phyloP scores from a whole-genome alignment of 768 basidiomycete genomes.

The Psilocybe subaeruginosa region DNA sequence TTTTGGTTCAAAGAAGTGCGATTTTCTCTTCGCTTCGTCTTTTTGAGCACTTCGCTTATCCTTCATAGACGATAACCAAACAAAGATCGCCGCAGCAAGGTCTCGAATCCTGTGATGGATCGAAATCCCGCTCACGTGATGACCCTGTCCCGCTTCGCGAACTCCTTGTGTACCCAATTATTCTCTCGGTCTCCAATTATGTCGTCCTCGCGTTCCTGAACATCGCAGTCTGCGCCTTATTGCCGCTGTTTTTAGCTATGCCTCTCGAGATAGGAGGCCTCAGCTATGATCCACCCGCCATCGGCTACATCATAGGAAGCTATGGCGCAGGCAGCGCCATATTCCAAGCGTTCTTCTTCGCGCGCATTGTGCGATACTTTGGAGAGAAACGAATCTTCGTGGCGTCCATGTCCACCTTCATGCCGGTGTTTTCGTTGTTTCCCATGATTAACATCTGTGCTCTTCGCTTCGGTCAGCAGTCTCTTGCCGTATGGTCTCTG shows the following conservation, averaged over 20 bases:
- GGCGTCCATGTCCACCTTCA: slow-evolving; percentile 35
- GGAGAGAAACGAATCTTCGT: slow-evolving; percentile 48
- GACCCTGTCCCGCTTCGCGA: slow-evolving; percentile 44
- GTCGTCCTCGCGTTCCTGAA: slow-evolving; percentile 65
- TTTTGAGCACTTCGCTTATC: background rate
- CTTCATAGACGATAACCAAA: slow-evolving; percentile 31
- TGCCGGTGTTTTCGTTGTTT: slow-evolving; percentile 43
- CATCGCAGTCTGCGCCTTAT: slow-evolving; percentile 52
- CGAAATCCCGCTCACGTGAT: slow-evolving; percentile 18
- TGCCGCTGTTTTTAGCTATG: slow-evolving; percentile 73
- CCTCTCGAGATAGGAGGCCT: slow-evolving; percentile 70
- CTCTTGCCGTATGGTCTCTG: slow-evolving; percentile 38
- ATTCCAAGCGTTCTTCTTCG: slow-evolving; percentile 45
- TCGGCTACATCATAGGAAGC: slow-evolving; percentile 57
- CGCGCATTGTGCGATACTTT: slow-evolving; percentile 41
- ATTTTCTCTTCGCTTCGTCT: background rate
- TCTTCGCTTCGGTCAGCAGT: slow-evolving; percentile 35
- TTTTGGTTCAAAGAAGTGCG: slow-evolving; percentile 48
- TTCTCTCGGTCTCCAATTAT: slow-evolving; percentile 74
- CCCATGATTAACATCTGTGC: slow-evolving; percentile 50
- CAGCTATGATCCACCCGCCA: slow-evolving; percentile 58
- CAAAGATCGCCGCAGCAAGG: slow-evolving; percentile 17
- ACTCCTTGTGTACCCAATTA: slow-evolving; percentile 54
- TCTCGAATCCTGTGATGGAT: slow-evolving; percentile 16
- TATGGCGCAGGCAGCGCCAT: slow-evolving; percentile 43